A percentile compares a stretch with the other conserved stretches of the same genome.
Evolutionary conservation across 208 protist species (phyloP).

Genomic region (Naegleria lovaniensis): DNA sequence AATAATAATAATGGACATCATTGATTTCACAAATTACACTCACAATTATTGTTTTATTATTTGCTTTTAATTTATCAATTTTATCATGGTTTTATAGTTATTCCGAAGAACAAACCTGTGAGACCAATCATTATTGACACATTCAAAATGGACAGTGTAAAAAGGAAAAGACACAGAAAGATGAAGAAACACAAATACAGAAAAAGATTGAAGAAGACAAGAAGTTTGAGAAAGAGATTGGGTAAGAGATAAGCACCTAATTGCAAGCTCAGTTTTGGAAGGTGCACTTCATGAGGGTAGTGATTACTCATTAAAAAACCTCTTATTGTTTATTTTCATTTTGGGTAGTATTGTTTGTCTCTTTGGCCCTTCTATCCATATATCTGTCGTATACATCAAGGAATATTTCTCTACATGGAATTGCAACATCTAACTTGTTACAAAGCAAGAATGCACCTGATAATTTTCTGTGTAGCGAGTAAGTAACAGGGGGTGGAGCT

Average conservation of each 20-base stretch:
- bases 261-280: not conserved
- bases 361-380: not conserved
- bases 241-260: conserved; percentile 1
- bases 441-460: conserved; percentile 84
- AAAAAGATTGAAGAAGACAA: conserved; percentile 24
- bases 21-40: too few relatives aligned
- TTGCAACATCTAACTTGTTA: conserved; percentile 69
- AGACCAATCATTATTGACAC: not conserved
- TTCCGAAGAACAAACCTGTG: not conserved
- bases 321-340: conserved; percentile 12
- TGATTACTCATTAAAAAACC: not conserved
- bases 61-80: too few relatives aligned
- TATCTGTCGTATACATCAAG: conserved; percentile 28
- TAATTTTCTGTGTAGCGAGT: conserved; percentile 89
- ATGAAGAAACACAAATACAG: conserved; percentile 24
- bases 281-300: not conserved
- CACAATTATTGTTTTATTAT: too few relatives aligned
- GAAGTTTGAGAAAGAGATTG: not conserved
- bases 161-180: conserved; percentile 20
- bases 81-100: not conserved
- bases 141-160: conserved; percentile 22
- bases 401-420: conserved; percentile 62
- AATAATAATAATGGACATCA: too few relatives aligned
- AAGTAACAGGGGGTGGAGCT: conserved; percentile 75
- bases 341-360: not conserved